Conservation (phyloP, 441 rosid genomes). For the Theobroma grandiflorum region DNA sequence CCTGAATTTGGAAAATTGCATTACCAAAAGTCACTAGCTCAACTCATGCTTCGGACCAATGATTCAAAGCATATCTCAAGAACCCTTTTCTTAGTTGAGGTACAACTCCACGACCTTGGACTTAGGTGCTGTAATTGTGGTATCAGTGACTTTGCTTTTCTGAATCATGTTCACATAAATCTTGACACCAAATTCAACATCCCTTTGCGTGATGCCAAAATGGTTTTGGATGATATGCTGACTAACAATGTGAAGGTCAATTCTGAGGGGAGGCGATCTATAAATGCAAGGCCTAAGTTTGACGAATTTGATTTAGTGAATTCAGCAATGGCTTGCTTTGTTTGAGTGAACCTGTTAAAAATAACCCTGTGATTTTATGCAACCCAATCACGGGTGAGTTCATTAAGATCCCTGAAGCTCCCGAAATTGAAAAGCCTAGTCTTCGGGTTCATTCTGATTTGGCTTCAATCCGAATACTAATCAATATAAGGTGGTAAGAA, state of each 20-base stretch:
- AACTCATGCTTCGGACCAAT: slow-evolving; percentile 24
- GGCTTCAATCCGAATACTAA: slow-evolving; percentile 26
- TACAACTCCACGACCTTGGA: not conserved
- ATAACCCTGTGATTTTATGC: slow-evolving; percentile 18
- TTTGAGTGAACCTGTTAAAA: not conserved
- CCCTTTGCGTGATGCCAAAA: slow-evolving; percentile 7
- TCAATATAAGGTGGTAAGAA: slow-evolving; percentile 24
- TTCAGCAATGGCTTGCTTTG: slow-evolving; percentile 32
- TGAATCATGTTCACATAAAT: not conserved
- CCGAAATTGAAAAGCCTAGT: not conserved
- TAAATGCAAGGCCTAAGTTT: not conserved
- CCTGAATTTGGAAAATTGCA: slow-evolving; percentile 12
- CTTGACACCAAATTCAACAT: slow-evolving; percentile 20
- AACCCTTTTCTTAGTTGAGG: slow-evolving; percentile 27
- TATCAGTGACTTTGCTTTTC: too few relatives aligned
- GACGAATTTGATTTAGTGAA: slow-evolving; percentile 18
- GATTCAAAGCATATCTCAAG: not conserved
- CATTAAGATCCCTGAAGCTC: slow-evolving; percentile 9
- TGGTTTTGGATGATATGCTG: not conserved
- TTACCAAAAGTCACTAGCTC: not conserved
- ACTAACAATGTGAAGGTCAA: not conserved
- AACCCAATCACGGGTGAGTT: slow-evolving; percentile 34
- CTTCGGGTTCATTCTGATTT: not conserved
- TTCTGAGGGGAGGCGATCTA: not conserved
- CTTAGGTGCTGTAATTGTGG: too few relatives aligned